phyloP scores from a whole-genome alignment of 768 basidiomycete genomes.

The Clitopilus passeckerianus region DNA sequence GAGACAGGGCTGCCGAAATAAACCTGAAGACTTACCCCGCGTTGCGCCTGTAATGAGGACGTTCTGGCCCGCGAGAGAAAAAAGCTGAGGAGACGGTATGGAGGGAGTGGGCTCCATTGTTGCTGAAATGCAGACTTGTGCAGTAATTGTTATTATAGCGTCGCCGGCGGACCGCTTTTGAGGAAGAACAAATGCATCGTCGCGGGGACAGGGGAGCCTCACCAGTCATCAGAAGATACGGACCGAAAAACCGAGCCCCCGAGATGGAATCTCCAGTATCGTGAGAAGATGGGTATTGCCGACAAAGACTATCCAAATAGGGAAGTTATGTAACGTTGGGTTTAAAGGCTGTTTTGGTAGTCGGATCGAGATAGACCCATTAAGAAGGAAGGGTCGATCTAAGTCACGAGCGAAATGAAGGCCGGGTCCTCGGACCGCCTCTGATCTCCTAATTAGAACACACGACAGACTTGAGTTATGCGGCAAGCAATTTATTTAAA shows the following conservation, averaged over 20 bases:
- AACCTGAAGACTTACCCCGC: slow-evolving; percentile 42
- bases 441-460: slow-evolving; percentile 3
- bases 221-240: neutral
- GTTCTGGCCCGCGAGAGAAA: slow-evolving; percentile 61
- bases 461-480: slow-evolving; percentile 4
- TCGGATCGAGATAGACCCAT: neutral
- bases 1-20: slow-evolving; percentile 1
- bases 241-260: neutral
- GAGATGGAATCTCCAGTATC: neutral
- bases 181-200: neutral
- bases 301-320: neutral
- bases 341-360: neutral
- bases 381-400: neutral
- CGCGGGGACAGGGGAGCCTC: neutral
- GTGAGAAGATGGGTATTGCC: neutral
- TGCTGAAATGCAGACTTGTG: neutral
- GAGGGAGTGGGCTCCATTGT: slow-evolving; percentile 52
- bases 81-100: slow-evolving; percentile 49
- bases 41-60: slow-evolving; percentile 81
- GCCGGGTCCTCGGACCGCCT: slow-evolving; percentile 3
- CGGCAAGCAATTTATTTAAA: slow-evolving; percentile 10
- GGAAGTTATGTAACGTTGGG: neutral
- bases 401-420: neutral
- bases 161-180: neutral
- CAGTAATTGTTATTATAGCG: neutral